Percentiles rank a stretch among this genome's conserved stretches.
Conservation (phyloP, 192 early-diverging fungal genomes). For the Funneliformis geosporum region DNA sequence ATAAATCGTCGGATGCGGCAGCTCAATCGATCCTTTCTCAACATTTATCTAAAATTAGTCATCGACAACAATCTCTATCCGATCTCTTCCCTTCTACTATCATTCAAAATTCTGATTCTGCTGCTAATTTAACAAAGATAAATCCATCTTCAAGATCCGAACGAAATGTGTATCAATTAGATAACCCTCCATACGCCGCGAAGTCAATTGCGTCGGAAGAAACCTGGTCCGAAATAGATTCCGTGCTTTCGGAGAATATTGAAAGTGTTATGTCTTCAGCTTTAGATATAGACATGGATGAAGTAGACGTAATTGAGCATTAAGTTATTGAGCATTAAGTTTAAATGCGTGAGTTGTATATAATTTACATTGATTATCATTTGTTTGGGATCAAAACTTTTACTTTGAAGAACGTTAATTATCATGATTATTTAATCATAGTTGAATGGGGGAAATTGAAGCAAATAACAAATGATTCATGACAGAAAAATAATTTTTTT, state of each 20-base stretch:
- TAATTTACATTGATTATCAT: too few species aligned
- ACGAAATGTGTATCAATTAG: background rate
- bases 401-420: too few species aligned
- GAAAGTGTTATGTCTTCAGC: slow-evolving; percentile 14
- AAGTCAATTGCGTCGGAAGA: slow-evolving; percentile 14
- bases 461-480: too few species aligned
- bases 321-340: slow-evolving; percentile 19
- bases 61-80: background rate
- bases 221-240: slow-evolving; percentile 15
- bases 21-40: slow-evolving; percentile 1
- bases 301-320: slow-evolving; percentile 15
- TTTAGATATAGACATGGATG: slow-evolving; percentile 18
- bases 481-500: too few species aligned
- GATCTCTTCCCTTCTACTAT: background rate
- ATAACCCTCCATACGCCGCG: too few species aligned
- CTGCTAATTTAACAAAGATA: background rate
- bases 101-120: background rate
- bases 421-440: too few species aligned
- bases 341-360: too few species aligned
- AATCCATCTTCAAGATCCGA: background rate
- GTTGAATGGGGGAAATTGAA: too few species aligned
- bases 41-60: slow-evolving; percentile 1
- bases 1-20: background rate
- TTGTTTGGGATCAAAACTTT: too few species aligned
- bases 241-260: slow-evolving; percentile 10